Evolutionary conservation across 1,139 yeast genomes (phyloP).

Genomic region (Saccharomyces hybrid): DNA sequence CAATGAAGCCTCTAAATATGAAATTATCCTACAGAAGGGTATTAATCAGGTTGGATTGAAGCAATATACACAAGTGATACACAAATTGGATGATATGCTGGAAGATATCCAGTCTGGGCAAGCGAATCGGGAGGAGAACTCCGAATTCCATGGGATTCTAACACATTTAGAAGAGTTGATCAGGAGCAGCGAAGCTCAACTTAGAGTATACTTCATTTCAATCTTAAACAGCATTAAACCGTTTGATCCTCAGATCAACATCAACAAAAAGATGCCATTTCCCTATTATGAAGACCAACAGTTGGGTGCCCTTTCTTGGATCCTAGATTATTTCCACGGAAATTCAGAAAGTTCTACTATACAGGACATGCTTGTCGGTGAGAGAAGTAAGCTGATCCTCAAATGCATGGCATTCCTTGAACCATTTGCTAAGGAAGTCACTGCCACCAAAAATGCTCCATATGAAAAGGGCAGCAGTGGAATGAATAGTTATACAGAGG

Average conservation of each 20-base stretch:
- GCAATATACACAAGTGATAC: slow-evolving; percentile 34
- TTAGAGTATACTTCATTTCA: slow-evolving; percentile 33
- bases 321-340: slow-evolving; percentile 42
- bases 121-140: slow-evolving; percentile 22
- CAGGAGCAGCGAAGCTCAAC: slow-evolving; percentile 28
- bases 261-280: slow-evolving; percentile 35
- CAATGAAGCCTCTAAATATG: slow-evolving; percentile 47
- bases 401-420: slow-evolving; percentile 39
- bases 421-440: slow-evolving; percentile 40
- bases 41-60: slow-evolving; percentile 32
- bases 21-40: slow-evolving; percentile 34
- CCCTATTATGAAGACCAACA: slow-evolving; percentile 35
- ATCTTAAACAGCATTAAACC: slow-evolving; percentile 29
- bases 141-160: slow-evolving; percentile 35
- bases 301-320: slow-evolving; percentile 37
- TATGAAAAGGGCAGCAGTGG: slow-evolving; percentile 61
- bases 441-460: slow-evolving; percentile 38
- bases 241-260: slow-evolving; percentile 37
- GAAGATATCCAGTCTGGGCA: slow-evolving; percentile 31
- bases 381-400: slow-evolving; percentile 40
- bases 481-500: slow-evolving; percentile 47
- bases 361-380: slow-evolving; percentile 40
- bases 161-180: slow-evolving; percentile 32
- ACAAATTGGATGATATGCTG: slow-evolving; percentile 36
- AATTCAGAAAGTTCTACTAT: slow-evolving; percentile 33